phyloP scores from a whole-genome alignment of 2,329 filamentous ascomycete genomes.

The Colletotrichum limetticola region DNA sequence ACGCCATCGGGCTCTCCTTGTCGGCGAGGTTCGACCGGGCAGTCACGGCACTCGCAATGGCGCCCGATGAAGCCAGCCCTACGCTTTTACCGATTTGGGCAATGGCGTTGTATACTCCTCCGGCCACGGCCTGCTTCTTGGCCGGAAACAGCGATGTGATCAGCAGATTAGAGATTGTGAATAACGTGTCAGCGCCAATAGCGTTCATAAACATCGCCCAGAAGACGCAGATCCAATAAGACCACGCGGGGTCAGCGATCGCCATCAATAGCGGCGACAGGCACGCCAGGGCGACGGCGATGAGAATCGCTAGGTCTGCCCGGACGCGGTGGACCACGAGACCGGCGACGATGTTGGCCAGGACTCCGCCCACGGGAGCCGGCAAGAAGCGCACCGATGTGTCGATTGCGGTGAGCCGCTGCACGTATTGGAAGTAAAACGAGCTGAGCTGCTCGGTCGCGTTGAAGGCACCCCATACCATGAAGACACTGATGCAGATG shows the following conservation, averaged over 20 bases:
- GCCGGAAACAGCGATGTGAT: constrained; percentile 64
- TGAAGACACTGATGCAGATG: constrained; percentile 58
- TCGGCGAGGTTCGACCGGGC: constrained; percentile 44
- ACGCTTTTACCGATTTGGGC: constrained; percentile 66
- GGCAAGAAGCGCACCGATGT: constrained; percentile 55
- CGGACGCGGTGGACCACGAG: constrained; percentile 48
- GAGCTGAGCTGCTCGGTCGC: constrained; percentile 55
- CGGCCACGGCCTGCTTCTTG: constrained; percentile 66
- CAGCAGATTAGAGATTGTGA: constrained; percentile 65
- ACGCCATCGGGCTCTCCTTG: constrained; percentile 41
- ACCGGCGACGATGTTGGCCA: constrained; percentile 48
- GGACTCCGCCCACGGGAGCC: constrained; percentile 45
- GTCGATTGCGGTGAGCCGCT: constrained; percentile 50
- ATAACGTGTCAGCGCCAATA: constrained; percentile 54
- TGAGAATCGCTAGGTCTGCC: constrained; percentile 42
- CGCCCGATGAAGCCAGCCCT: constrained; percentile 60
- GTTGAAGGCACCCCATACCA: constrained; percentile 54
- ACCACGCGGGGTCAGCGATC: constrained; percentile 52
- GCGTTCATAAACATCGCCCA: constrained; percentile 46
- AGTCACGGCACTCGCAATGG: constrained; percentile 57
- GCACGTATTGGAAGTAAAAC: constrained; percentile 58
- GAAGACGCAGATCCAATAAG: constrained; percentile 56
- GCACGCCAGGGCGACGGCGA: constrained; percentile 48
- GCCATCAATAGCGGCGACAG: constrained; percentile 59
- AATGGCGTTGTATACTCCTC: constrained; percentile 69